These are phyloP conservation scores for Leucosporidium scottii DNA, from an alignment of 768 basidiomycete species.

Conservation along the genomic window DNA sequence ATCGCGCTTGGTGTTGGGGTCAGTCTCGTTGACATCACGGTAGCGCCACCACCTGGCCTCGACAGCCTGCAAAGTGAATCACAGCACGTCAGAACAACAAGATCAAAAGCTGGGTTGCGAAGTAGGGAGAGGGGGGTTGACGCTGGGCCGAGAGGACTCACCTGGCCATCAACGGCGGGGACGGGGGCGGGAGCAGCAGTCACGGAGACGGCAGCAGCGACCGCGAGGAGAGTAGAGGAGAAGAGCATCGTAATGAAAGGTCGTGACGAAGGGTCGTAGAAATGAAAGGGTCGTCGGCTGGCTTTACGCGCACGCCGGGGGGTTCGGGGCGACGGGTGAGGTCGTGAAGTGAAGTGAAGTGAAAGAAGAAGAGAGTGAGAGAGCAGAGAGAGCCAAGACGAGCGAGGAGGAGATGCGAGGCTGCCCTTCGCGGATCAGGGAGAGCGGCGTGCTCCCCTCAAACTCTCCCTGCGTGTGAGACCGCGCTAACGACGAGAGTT, in stretches of 20 bases:
- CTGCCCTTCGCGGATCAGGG: too few species aligned
- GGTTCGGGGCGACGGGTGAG: not conserved
- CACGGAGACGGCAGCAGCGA: not conserved
- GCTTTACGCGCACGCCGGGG: not conserved
- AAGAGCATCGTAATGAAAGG: not conserved
- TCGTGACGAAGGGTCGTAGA: not conserved
- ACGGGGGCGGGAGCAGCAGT: not conserved
- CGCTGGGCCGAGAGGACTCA: not conserved
- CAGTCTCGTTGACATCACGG: too few species aligned
- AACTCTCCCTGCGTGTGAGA: too few species aligned
- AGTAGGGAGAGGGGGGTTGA: not conserved
- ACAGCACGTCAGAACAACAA: too few species aligned
- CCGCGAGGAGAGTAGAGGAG: not conserved
- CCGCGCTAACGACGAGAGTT: too few species aligned
- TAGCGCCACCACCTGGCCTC: too few species aligned
- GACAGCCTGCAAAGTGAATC: not conserved
- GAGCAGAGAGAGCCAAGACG: too few species aligned
- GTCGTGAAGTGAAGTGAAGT: not conserved
- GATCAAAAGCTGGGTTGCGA: not conserved
- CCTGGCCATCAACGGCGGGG: not conserved
- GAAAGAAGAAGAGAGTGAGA: too few species aligned
- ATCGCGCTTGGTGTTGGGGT: too few species aligned
- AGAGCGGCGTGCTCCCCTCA: too few species aligned
- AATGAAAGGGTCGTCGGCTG: too few species aligned
- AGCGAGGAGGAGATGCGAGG: too few species aligned